Base-by-base conservation (phyloP, 2,329 filamentous ascomycete genomes). In the Aspergillus caelatus region DNA sequence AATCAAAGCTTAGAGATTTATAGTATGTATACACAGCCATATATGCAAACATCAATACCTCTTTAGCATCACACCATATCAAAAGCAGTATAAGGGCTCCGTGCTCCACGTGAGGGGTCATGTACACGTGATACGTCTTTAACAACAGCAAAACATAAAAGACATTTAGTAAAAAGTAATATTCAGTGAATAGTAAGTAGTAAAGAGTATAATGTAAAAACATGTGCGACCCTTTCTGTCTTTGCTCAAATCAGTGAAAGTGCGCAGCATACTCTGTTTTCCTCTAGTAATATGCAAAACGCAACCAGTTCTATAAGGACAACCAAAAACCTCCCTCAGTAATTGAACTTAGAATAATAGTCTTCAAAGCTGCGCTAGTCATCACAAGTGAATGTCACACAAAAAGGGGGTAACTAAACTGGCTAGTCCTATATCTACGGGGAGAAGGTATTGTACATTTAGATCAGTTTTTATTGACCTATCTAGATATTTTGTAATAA, bases 401-500 rank as follows among this genome's bases (percentile, higher is more conserved):
- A 23, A 26, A 28, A n/a, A 50, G 4, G 23, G 23, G 14, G n/a
- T 16, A 26, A 14, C 12, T 8, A 26, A 23, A 48, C 23, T 16
- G 6, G 7, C 16, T 19, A 50, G 19, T 10, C 14, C 12, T 3
- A n/a, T 26, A 30, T 19, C 6, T 6, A 28, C 26, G 19, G 19
- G 30, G 1, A 9, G 12, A 48, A 9, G 23, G 26, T 28, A 34
- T 12, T 34, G 14, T 52, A 32, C 19, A 52, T 30, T 52, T 32
- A 28, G 48, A 52, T 52, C 28, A 52, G 6, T n/a, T 32, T 39
- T 60, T 26, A 55, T 55, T 32, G 55, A 58, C 39, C 43, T 34
- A 62, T 57, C 52, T 34, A 26, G 19, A 16, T 26, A 12, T 26
- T 56, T 39, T 32, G 28, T 56, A 48, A 32, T 46, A 50, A 46